Evolutionary conservation across 2,329 filamentous ascomycete genomes (phyloP).

Genomic region (Alternaria brassicae): DNA sequence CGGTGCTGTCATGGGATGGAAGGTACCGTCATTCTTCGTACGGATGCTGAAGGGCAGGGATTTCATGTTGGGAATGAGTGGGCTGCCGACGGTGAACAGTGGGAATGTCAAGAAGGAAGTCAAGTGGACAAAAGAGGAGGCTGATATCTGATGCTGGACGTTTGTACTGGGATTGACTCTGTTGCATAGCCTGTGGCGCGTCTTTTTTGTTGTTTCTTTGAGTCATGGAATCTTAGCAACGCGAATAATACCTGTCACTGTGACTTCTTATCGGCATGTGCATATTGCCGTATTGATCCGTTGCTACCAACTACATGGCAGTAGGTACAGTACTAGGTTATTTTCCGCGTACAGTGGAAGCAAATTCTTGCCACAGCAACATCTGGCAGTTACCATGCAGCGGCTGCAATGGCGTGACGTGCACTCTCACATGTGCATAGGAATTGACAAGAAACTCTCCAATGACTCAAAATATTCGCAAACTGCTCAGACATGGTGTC

Average conservation of each 20-base stretch:
- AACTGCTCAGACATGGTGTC: too few relatives aligned
- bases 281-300: too few relatives aligned
- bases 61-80: slow-evolving; percentile 43
- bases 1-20: slow-evolving; percentile 49
- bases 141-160: slow-evolving; percentile 18
- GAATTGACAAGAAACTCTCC: neutral
- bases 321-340: too few relatives aligned
- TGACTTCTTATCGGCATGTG: neutral
- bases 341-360: neutral
- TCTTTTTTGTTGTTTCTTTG: neutral
- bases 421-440: neutral
- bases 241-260: neutral
- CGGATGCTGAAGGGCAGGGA: slow-evolving; percentile 53
- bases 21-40: slow-evolving; percentile 49
- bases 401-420: neutral
- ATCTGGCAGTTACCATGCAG: neutral
- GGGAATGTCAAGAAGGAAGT: slow-evolving; percentile 35
- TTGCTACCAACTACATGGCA: neutral
- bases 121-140: slow-evolving; percentile 36
- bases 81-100: slow-evolving; percentile 20
- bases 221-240: neutral
- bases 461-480: neutral
- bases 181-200: neutral
- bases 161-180: neutral
- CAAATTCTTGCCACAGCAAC: neutral